Percentiles rank a stretch among this genome's conserved stretches.
Evolutionary conservation across 2,329 filamentous ascomycete genomes (phyloP).

Genomic region (Hymenoscyphus fraxineus): DNA sequence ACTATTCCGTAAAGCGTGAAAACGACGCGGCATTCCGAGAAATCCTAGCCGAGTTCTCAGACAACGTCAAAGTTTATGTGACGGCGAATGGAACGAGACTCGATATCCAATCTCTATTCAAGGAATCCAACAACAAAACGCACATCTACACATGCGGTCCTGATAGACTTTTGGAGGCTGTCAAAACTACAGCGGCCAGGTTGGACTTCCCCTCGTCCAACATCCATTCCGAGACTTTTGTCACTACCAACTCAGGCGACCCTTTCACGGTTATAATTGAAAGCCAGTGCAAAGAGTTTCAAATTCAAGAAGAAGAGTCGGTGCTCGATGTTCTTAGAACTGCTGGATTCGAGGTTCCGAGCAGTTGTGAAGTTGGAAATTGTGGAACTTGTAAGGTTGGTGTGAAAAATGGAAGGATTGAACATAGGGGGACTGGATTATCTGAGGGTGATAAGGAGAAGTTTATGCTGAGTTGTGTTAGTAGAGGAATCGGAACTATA

Average conservation of each 20-base stretch:
- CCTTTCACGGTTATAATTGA: conserved; percentile 55
- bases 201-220: conserved; percentile 46
- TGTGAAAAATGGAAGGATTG: conserved; percentile 37
- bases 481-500: conserved; percentile 11
- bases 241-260: conserved; percentile 52
- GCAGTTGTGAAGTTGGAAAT: conserved; percentile 42
- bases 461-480: conserved; percentile 23
- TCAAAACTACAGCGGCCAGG: conserved; percentile 39
- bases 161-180: conserved; percentile 51
- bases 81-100: conserved; percentile 49
- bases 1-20: conserved; percentile 53
- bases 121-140: conserved; percentile 46
- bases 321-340: conserved; percentile 41
- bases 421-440: conserved; percentile 39
- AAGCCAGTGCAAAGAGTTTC: conserved; percentile 39
- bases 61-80: conserved; percentile 43
- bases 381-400: conserved; percentile 42
- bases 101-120: conserved; percentile 52
- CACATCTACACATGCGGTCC: conserved; percentile 62
- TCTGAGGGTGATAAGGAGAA: conserved; percentile 34
- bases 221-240: conserved; percentile 59
- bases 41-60: conserved; percentile 49
- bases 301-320: conserved; percentile 40
- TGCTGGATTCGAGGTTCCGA: conserved; percentile 40
- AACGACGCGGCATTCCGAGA: conserved; percentile 52